Evolutionary conservation across 352 stramenopile species (phyloP), one percentile per base, ranked within the genome.

Genomic region (Aphanomyces euteiches): DNA sequence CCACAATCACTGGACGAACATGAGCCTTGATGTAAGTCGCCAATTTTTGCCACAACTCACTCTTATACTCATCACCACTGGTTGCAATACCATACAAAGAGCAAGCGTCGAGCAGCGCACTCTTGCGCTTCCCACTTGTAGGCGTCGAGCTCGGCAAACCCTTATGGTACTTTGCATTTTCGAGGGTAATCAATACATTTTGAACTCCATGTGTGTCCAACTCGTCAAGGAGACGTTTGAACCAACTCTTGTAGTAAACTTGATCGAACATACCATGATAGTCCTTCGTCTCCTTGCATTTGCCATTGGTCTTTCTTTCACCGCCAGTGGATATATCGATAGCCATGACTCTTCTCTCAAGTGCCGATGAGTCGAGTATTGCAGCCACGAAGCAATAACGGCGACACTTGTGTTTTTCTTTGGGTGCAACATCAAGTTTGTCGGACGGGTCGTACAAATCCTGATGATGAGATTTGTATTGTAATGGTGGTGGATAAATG

Each of bases 241-340:
- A 72, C 66, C 66, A 72, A 7, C 59, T 34, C 8, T 39, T 38
- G 43, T 66, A 72, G 66, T 72, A 53, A n/a, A 2, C 45, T 15
- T 53, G 45, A 19, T 53, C 45, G n/a, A 53, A 53, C 45, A 53
- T 53, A 19, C 45, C 45, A 19, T 53, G 45, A 19, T 53, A 53
- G 45, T 53, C 45, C n/a, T 53, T 15, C 13, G 45, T 15, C 2
- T 53, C 45, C 45, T 53, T 53, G 13, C n/a, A 19, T n/a, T n/a
- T n/a, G 45, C 45, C 13, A 53, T 1, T 53, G 13, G 28, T 28
- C 28, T 28, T 28, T 28, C 28, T 28, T 28, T 2, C 28, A 15
- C 45, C 45, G n/a, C 45, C 45, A 19, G 45, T 53, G n/a, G 2
- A 53, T n/a, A 53, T 53, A 53, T 53, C 45, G 45, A 53, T 1